Evolutionary conservation across 139 green algal genomes (phyloP).

Genomic region (Spirogloea muscicola): DNA sequence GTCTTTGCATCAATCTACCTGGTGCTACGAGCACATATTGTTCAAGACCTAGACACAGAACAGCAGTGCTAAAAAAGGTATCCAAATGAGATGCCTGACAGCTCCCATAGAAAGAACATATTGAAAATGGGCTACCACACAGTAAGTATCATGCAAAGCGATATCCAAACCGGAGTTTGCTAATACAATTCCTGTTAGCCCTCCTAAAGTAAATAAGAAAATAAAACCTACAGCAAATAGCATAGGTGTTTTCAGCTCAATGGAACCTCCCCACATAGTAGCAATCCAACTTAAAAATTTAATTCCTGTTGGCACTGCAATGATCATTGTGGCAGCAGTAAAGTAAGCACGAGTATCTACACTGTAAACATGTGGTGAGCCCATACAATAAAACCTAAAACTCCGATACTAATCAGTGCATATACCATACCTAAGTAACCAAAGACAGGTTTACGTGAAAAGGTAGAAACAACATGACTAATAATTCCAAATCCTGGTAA

Average conservation of each 20-base stretch:
- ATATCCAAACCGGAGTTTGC: too few relatives aligned
- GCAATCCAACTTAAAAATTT: constrained; percentile 70
- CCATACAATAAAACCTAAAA: constrained; percentile 65
- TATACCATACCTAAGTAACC: constrained; percentile 59
- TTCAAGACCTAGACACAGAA: too few relatives aligned
- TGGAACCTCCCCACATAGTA: constrained; percentile 66
- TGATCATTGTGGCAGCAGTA: constrained; percentile 73
- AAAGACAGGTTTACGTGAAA: constrained; percentile 61
- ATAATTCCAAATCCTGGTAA: constrained; percentile 62
- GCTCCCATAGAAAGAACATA: too few relatives aligned
- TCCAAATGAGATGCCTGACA: too few relatives aligned
- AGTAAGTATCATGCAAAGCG: too few relatives aligned
- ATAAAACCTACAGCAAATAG: constrained; percentile 67
- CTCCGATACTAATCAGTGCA: constrained; percentile 58
- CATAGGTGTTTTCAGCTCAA: constrained; percentile 68
- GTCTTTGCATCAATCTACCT: too few relatives aligned
- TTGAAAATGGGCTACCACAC: too few relatives aligned
- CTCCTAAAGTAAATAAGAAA: constrained; percentile 67
- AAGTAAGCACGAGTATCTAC: constrained; percentile 70
- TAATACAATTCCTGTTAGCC: too few relatives aligned
- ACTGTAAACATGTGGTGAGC: constrained; percentile 69
- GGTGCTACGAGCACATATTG: too few relatives aligned
- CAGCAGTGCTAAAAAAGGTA: too few relatives aligned
- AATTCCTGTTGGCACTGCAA: constrained; percentile 67
- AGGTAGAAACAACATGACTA: constrained; percentile 56